Percentiles rank a stretch among this genome's conserved stretches.
phyloP scores from a whole-genome alignment of 2,329 filamentous ascomycete species.

The Colletotrichum sp. region DNA sequence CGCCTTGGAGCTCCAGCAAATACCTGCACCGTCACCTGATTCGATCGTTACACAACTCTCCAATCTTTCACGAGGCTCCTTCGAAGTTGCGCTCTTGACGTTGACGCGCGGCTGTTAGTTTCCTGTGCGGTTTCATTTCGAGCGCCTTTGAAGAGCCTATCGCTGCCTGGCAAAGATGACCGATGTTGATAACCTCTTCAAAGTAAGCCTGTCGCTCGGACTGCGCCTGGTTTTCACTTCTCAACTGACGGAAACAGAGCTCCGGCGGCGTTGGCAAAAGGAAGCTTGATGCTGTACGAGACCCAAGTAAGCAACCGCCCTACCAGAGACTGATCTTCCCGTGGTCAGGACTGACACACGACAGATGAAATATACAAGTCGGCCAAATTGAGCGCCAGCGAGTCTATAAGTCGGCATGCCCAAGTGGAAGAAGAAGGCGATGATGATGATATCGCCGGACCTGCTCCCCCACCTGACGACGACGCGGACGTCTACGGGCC shows the following conservation, averaged over 20 bases:
- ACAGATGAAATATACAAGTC: conserved; percentile 70
- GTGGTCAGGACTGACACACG: background rate
- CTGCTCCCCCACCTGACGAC: conserved; percentile 52
- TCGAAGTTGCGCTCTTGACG: background rate
- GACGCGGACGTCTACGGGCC: conserved; percentile 42
- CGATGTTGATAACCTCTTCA: conserved; percentile 65
- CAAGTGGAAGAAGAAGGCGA: conserved; percentile 50
- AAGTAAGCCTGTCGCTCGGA: conserved; percentile 39
- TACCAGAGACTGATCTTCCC: background rate
- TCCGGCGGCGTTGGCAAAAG: conserved; percentile 61
- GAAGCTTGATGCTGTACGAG: conserved; percentile 65
- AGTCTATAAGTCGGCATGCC: conserved; percentile 46
- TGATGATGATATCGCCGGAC: conserved; percentile 50
- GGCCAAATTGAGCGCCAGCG: conserved; percentile 54
- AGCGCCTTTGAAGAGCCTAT: background rate
- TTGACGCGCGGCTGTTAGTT: background rate
- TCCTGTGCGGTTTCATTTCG: background rate
- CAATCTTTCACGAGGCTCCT: background rate
- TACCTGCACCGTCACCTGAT: background rate
- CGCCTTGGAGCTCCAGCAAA: background rate
- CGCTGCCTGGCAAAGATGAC: conserved; percentile 45
- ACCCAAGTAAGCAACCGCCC: conserved; percentile 58
- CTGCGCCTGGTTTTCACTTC: background rate
- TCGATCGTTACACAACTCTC: background rate
- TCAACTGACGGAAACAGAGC: conserved; percentile 34